phyloP scores from a whole-genome alignment of 352 stramenopile species.

The Globisporangium radiosum region DNA sequence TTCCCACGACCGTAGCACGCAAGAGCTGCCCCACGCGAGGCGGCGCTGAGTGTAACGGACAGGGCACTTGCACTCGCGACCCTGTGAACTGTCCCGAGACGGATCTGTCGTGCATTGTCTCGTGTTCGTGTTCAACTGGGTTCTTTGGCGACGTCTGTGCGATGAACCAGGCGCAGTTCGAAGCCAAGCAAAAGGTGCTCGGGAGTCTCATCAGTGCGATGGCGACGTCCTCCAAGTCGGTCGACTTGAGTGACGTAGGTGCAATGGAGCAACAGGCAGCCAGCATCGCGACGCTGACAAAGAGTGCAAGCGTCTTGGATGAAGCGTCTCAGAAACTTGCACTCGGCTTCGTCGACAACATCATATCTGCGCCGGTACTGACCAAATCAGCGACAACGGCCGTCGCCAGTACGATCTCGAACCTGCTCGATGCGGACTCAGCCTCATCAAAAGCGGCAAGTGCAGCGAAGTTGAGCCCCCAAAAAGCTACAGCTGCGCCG shows the following conservation, averaged over 20 bases:
- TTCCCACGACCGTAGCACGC: conserved; percentile 18
- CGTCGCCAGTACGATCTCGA: conserved; percentile 56
- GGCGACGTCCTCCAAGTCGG: conserved; percentile 34
- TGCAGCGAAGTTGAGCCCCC: background rate
- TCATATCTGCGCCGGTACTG: conserved; percentile 46
- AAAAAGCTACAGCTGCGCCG: background rate
- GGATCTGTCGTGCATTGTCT: conserved; percentile 43
- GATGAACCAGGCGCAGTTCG: conserved; percentile 38
- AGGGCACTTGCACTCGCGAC: conserved; percentile 42
- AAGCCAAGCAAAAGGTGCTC: conserved; percentile 41
- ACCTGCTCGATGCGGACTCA: conserved; percentile 36
- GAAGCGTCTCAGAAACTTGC: conserved; percentile 32
- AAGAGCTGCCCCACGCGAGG: conserved; percentile 49
- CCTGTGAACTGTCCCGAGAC: conserved; percentile 31
- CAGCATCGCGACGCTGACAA: conserved; percentile 61
- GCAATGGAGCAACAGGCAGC: conserved; percentile 59
- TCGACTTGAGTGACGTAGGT: conserved; percentile 41
- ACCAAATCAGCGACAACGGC: conserved; percentile 35
- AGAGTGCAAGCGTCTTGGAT: conserved; percentile 52
- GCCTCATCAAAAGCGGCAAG: conserved; percentile 5
- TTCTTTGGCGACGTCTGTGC: conserved; percentile 64
- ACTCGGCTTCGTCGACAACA: conserved; percentile 51
- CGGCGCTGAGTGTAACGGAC: conserved; percentile 30
- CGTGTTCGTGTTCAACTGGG: conserved; percentile 35
- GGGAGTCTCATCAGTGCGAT: conserved; percentile 53